Evolutionary conservation across 495 filamentous ascomycete species (phyloP).

Genomic region (Xylaria scruposa): DNA sequence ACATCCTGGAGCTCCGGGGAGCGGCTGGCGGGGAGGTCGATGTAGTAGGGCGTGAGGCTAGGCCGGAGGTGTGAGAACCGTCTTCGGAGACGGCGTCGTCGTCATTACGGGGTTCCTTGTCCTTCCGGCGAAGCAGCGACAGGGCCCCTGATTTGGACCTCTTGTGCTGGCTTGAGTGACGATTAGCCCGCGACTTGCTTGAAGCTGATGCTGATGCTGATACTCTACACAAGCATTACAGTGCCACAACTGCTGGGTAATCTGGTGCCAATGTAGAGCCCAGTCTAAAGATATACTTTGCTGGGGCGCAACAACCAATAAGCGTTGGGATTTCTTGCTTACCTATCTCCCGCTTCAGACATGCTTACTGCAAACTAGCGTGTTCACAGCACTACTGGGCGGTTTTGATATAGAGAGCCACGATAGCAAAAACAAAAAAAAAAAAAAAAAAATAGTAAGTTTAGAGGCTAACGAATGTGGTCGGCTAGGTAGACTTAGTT

Average conservation of each 20-base stretch:
- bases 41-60: slow-evolving; percentile 43
- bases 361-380: slow-evolving; percentile 36
- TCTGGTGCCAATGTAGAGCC: background rate
- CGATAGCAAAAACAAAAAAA: background rate
- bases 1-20: slow-evolving; percentile 51
- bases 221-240: background rate
- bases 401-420: background rate
- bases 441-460: background rate
- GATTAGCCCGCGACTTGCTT: slow-evolving; percentile 15
- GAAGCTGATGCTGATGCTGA: background rate
- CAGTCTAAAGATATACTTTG: background rate
- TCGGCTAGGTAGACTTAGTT: background rate
- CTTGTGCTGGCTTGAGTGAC: slow-evolving; percentile 50
- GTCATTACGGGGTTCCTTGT: slow-evolving; percentile 49
- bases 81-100: slow-evolving; percentile 51
- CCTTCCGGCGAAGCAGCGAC: slow-evolving; percentile 55
- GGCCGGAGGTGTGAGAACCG: slow-evolving; percentile 41
- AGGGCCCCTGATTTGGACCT: slow-evolving; percentile 60
- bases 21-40: slow-evolving; percentile 42
- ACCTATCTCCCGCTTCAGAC: slow-evolving; percentile 55
- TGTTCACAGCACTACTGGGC: background rate
- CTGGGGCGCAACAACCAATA: background rate
- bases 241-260: background rate
- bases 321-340: slow-evolving; percentile 28
- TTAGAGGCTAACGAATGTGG: background rate